Evolutionary conservation across 352 stramenopile species (phyloP).

Genomic region (Pilasporangium apinafurcum): DNA sequence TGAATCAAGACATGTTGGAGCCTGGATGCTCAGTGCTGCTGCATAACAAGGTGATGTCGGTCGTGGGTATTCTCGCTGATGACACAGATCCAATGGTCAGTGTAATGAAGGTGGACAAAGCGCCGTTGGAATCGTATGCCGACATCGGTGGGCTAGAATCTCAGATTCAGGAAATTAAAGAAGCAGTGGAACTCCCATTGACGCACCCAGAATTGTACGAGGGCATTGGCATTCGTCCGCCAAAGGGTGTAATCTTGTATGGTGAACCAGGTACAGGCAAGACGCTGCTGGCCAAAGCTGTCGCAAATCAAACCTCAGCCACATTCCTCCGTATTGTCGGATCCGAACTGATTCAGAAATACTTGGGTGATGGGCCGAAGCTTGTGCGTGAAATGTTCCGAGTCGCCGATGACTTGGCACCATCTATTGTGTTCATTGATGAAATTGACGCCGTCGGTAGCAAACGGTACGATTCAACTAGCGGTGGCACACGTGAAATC

Average conservation of each 20-base stretch:
- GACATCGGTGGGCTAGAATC: constrained; percentile 99
- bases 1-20: constrained; percentile 99
- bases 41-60: constrained; percentile 99
- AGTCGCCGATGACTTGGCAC: constrained; percentile 97
- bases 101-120: constrained; percentile 99
- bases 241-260: constrained; percentile 99
- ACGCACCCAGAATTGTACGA: constrained; percentile 99
- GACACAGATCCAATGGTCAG: constrained; percentile 99
- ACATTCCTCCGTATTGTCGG: constrained; percentile 99
- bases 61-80: constrained; percentile 98
- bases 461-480: constrained; percentile 99
- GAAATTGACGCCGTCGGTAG: constrained; percentile 99
- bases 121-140: constrained; percentile 98
- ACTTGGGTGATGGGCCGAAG: constrained; percentile 99
- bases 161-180: constrained; percentile 96
- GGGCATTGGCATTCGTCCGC: constrained; percentile 97
- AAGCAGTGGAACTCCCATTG: constrained; percentile 95
- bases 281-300: constrained; percentile 99
- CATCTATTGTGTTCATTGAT: constrained; percentile 99
- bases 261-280: constrained; percentile 99
- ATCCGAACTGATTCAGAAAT: constrained; percentile 99
- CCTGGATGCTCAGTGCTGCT: constrained; percentile 97
- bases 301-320: constrained; percentile 99
- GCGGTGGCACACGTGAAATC: constrained; percentile 97
- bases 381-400: constrained; percentile 99